Evolutionary conservation across 805 yeast genomes (phyloP).

Genomic region (Yarrowia bubula): DNA sequence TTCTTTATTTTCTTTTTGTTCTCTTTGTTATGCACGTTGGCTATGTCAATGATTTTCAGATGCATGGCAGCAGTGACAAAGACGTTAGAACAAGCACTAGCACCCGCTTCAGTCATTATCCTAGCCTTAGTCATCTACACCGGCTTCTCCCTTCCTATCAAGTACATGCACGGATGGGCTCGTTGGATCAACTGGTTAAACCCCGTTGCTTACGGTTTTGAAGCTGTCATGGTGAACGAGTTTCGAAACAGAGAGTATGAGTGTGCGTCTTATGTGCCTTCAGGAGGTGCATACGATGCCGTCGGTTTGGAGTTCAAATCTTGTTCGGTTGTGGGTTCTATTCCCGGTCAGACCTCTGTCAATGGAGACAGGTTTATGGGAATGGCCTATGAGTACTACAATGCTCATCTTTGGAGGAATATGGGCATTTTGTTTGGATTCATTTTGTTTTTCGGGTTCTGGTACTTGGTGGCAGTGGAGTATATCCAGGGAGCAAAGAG

Average conservation of each 20-base stretch:
- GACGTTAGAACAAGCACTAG: constrained; percentile 45
- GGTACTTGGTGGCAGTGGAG: not conserved
- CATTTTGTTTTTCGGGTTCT: not conserved
- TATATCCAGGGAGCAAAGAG: constrained; percentile 2
- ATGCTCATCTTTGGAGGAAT: constrained; percentile 2
- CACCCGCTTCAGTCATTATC: constrained; percentile 46
- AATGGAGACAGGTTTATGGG: not conserved
- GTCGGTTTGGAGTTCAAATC: not conserved
- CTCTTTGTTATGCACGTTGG: constrained; percentile 45
- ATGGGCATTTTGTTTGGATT: not conserved
- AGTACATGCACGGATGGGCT: constrained; percentile 50
- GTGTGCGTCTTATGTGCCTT: not conserved
- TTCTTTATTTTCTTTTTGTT: constrained; percentile 53
- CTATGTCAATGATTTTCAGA: constrained; percentile 57
- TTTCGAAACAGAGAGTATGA: constrained; percentile 39
- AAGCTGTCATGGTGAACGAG: constrained; percentile 48
- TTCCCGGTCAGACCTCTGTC: not conserved
- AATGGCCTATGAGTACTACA: constrained; percentile 1
- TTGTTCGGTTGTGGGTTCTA: not conserved
- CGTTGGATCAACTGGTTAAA: constrained; percentile 50
- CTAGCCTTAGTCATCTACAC: constrained; percentile 46
- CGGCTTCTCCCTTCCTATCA: constrained; percentile 48
- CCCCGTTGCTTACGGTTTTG: constrained; percentile 48
- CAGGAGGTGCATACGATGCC: not conserved
- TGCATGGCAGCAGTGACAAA: constrained; percentile 43